phyloP scores from a whole-genome alignment of 805 yeast genomes.

The Teunomyces tritomae region DNA sequence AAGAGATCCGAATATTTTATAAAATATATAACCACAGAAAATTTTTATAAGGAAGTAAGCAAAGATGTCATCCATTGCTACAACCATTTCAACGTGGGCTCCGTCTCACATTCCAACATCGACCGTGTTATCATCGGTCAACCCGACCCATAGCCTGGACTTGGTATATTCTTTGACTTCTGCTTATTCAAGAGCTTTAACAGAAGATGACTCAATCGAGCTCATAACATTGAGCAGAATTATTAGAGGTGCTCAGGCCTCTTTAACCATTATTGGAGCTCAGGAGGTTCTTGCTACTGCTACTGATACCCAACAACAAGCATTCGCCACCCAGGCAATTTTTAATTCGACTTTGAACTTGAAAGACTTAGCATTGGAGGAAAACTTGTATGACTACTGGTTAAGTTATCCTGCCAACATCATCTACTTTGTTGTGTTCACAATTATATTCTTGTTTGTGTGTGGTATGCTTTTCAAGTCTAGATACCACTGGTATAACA shows the following conservation, averaged over 20 bases:
- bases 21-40: background rate
- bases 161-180: conserved; percentile 17
- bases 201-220: conserved; percentile 19
- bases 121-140: conserved; percentile 26
- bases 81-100: conserved; percentile 17
- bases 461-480: conserved; percentile 28
- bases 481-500: conserved; percentile 39
- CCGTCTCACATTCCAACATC: conserved; percentile 25
- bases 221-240: conserved; percentile 21
- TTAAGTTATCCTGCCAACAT: conserved; percentile 31
- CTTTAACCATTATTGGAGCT: conserved; percentile 33
- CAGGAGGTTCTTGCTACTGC: conserved; percentile 39
- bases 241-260: conserved; percentile 36
- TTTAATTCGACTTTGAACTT: conserved; percentile 33
- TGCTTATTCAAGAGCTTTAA: conserved; percentile 16
- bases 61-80: background rate
- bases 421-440: conserved; percentile 28
- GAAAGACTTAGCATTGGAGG: conserved; percentile 24
- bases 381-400: conserved; percentile 23
- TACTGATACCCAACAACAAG: conserved; percentile 23
- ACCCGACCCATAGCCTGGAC: conserved; percentile 21
- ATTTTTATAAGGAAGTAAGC: background rate
- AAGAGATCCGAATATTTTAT: background rate
- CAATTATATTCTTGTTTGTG: conserved; percentile 21
- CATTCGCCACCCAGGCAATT: conserved; percentile 32